These are phyloP conservation scores for Yamadazyma olivae DNA, from an alignment of 805 yeast genomes.

Conservation along the genomic window DNA sequence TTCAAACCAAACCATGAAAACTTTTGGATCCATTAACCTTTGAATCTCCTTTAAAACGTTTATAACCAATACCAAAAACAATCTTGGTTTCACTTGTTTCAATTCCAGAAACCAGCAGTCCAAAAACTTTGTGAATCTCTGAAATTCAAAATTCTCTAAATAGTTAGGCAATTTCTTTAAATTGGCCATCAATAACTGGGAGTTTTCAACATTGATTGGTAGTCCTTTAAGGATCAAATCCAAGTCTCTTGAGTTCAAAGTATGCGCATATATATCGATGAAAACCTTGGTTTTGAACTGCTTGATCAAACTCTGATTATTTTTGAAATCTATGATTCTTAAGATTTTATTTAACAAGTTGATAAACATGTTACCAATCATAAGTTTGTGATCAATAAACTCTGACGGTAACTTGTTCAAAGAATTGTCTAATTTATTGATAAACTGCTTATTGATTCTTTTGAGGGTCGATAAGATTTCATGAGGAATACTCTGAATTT, in stretches of 20 bases:
- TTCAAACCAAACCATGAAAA: slow-evolving; percentile 75
- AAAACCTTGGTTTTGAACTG: too few relatives aligned
- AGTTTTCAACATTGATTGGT: neutral
- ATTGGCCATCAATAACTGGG: neutral
- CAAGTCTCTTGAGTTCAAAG: neutral
- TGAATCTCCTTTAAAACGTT: slow-evolving; percentile 56
- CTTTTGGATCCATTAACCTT: slow-evolving; percentile 52
- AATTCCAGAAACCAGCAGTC: slow-evolving; percentile 22
- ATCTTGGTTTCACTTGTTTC: slow-evolving; percentile 44
- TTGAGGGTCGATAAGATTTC: slow-evolving; percentile 54
- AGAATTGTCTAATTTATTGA: slow-evolving; percentile 1
- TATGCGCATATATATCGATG: neutral
- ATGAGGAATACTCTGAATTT: slow-evolving; percentile 56
- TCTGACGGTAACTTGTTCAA: slow-evolving; percentile 44
- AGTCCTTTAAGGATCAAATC: neutral
- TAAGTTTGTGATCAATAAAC: slow-evolving; percentile 50
- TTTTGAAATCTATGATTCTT: slow-evolving; percentile 1
- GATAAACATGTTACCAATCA: slow-evolving; percentile 52
- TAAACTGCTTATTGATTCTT: neutral
- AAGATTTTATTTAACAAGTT: slow-evolving; percentile 3
- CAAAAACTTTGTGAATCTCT: slow-evolving; percentile 36
- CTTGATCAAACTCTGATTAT: neutral
- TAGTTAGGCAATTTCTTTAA: neutral
- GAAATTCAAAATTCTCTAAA: slow-evolving; percentile 10
- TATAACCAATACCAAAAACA: slow-evolving; percentile 51